Base-by-base conservation (phyloP, 2,329 filamentous ascomycete species). In the Samsoniella hepiali region DNA sequence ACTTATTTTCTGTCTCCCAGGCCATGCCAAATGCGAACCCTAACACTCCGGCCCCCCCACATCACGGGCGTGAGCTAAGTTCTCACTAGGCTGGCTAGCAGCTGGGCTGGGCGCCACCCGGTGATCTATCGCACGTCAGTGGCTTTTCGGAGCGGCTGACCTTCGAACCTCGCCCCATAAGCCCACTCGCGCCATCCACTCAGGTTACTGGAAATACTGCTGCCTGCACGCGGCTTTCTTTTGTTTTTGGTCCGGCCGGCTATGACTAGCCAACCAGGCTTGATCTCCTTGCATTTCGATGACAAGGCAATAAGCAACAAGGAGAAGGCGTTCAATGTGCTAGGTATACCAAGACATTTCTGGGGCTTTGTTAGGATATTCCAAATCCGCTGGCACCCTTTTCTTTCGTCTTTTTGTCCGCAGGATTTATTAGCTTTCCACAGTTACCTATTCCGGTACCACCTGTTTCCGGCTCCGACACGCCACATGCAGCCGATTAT, bases 191-290 rank as follows among this genome's bases (percentile, higher is more conserved):
- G 29, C 27, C 6, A 17, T 44, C 60, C 60, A 63, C 36, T 63
- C 42, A 57, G 32, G 27, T 27, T 31, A 27, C 32, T 51, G 60
- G 42, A 57, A 63, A 63, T 63, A 44, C 60, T 63, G 60, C 60
- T 57, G 60, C 60, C 60, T 63, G 53, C 34, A 42, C 13, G 27
- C 38, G 40, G 10, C 40, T 32, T 31, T 40, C 6, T 55, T 32
- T 44, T 42, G 8, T 40, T 47, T 49, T 34, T 34, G 22, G 32
- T 53, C 55, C 55, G 55, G 40, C 27, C 32, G 27, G 42, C 55
- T 42, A 58, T 47, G n/a, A 44, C 38, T 57, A n/a, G 55, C 5
- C 54, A 17, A 15, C 10, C 4, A 22, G 34, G 9, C 34, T 13
- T 34, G 15, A 44, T 6, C 38, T 11, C 11, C 38, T 1, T 4